Base-by-base conservation (phyloP, 2,329 filamentous ascomycete species). In the Fusarium musae region DNA sequence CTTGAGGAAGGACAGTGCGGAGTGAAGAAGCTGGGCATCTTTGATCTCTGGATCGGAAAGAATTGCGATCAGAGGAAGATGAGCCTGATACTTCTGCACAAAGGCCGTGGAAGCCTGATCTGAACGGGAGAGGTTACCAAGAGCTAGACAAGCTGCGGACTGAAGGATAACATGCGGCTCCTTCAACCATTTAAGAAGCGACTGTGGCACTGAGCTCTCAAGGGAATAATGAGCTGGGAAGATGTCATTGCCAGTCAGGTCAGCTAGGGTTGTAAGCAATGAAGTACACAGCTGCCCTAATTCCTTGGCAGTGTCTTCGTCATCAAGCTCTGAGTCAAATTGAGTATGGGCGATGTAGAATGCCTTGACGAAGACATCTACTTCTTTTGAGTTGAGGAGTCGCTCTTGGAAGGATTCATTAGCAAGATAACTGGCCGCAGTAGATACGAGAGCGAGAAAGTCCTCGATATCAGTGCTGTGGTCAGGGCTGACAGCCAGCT, bases 61-160 rank as follows among this genome's bases (percentile, higher is more conserved):
- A 21, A 89, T 78, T 3, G 77, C 63, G 52, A 86, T 77, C 5
- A 92, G 81, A 1, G 86, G 84, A 12, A 84, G 75, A 63, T 85
- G 83, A 8, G 83, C 83, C 3, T 82, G 64, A 26, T 84, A 78
- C 6, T 68, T 78, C 15, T 83, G 78, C 3, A 91, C 86, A 40
- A 92, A 85, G 40, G 85, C 80, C 15, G 81, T 80, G 65, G 88
- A 89, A 6, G 84, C 80, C 46, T 84, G 84, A 73, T 92, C 90
- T 4, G 87, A 89, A 43, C 90, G 87, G 10, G 88, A 87, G 42
- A 92, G 80, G 76, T 92, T 92, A 40, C 90, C 90, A 5, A 92
- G 82, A 21, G 87, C 85, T 7, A 92, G 85, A 70, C 89, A 92
- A 3, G 88, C 89, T 9, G 88, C 88, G 5, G 87, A 84, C 77